Evolutionary conservation across 208 protist species (phyloP).

Genomic region (Crithidia brevicula): DNA sequence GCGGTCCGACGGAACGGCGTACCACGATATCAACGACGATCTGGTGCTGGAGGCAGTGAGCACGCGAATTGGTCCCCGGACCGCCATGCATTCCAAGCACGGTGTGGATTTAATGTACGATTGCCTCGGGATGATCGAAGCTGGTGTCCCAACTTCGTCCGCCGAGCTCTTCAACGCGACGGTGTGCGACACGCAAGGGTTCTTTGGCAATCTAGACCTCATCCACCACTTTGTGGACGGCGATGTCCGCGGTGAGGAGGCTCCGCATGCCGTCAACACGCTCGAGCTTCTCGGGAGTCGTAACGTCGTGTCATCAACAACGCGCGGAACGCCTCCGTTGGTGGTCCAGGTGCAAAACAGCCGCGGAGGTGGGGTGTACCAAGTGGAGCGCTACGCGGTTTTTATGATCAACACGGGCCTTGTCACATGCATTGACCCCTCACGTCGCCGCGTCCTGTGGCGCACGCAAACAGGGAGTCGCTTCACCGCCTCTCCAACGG

Average conservation of each 20-base stretch:
- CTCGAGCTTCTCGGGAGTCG: slow-evolving; percentile 87
- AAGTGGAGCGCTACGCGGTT: slow-evolving; percentile 79
- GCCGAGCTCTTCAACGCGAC: slow-evolving; percentile 66
- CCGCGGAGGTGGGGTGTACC: slow-evolving; percentile 53
- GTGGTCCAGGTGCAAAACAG: slow-evolving; percentile 77
- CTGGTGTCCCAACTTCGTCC: slow-evolving; percentile 53
- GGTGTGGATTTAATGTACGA: slow-evolving; percentile 69
- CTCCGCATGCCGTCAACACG: slow-evolving; percentile 48
- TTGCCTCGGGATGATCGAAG: slow-evolving; percentile 72
- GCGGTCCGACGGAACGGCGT: slow-evolving; percentile 52
- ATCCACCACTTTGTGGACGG: slow-evolving; percentile 84
- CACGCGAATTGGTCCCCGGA: slow-evolving; percentile 62
- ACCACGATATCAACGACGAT: slow-evolving; percentile 92
- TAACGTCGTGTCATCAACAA: slow-evolving; percentile 60
- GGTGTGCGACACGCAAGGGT: slow-evolving; percentile 83
- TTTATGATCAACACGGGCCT: slow-evolving; percentile 89
- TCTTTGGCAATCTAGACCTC: slow-evolving; percentile 79
- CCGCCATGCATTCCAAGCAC: slow-evolving; percentile 41
- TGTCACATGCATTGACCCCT: slow-evolving; percentile 81
- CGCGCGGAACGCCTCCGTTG: slow-evolving; percentile 62
- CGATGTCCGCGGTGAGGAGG: slow-evolving; percentile 57
- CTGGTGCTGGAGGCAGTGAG: slow-evolving; percentile 73
- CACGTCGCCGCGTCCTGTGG: slow-evolving; percentile 79
- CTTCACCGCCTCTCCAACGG: slow-evolving; percentile 42
- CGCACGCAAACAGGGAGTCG: slow-evolving; percentile 68